Evolutionary conservation across 1,139 yeast genomes (phyloP), one percentile per base, ranked within the genome.

Genomic region (Yamadazyma atlantica): DNA sequence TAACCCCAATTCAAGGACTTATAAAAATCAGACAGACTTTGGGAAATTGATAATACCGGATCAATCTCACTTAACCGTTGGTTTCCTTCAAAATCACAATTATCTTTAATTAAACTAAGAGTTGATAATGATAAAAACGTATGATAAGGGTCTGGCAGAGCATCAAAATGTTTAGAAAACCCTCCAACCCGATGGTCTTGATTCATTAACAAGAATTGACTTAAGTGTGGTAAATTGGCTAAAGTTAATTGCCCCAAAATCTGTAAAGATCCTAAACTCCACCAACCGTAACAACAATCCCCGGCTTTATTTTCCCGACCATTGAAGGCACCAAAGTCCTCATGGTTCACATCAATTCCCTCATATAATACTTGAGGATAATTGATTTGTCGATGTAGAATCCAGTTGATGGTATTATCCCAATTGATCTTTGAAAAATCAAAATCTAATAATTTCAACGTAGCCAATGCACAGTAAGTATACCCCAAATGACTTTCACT

Each of bases 201-300:
- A 1, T 94, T 82, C 1, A 60, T 48, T n/a, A 85, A 51, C 17
- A 92, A 61, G 51, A 73, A 89, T 3, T 55, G 48, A 6, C 55
- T 51, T 2, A 77, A 73, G 3, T 57, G 54, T 0, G 55, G 54
- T 1, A 49, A 35, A 40, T 82, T 70, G 1, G 77, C 52, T 13
- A 79, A 54, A 0, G 49, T 43, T 39, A 54, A 49, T 25, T 48
- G 35, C 13, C 52, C 55, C 24, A 82, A 58, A 33, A 83, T 45
- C 2, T 57, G 55, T 42, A 89, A 62, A 8, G 88, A 69, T 1
- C 79, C 94, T 8, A 80, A 58, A 34, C 80, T 77, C 98, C 98
- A 92, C 74, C 90, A 92, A 7, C 87, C 78, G 58, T 92, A 92
- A 62, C 98, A 92, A 0, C 96, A 85, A 58, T 92, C 98, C 3